Evolutionary conservation across 805 yeast genomes (phyloP).

Genomic region (Naumovozyma castellii): DNA sequence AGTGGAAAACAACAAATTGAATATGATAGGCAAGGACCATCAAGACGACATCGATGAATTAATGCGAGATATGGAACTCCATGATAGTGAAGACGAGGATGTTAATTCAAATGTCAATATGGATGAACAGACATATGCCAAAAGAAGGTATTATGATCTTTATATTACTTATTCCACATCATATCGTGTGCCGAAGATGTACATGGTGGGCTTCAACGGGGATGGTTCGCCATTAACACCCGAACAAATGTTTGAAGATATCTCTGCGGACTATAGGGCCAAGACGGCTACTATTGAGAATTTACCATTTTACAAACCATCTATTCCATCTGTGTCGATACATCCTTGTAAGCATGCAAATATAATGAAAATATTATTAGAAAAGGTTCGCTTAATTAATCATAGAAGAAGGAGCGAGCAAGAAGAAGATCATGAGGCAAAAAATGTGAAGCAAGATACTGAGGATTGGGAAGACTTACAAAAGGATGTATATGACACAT

Average conservation of each 20-base stretch:
- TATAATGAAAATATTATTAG: constrained; percentile 85
- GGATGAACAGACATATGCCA: constrained; percentile 15
- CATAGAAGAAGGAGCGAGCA: constrained; percentile 34
- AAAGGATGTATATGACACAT: constrained; percentile 34
- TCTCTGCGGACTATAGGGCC: constrained; percentile 81
- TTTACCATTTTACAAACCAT: constrained; percentile 72
- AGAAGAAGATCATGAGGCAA: constrained; percentile 31
- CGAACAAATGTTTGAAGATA: constrained; percentile 88
- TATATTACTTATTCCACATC: constrained; percentile 91
- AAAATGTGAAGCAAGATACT: constrained; percentile 15
- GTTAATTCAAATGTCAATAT: constrained; percentile 35
- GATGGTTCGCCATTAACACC: constrained; percentile 84
- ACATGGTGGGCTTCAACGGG: constrained; percentile 74
- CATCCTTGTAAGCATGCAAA: constrained; percentile 95
- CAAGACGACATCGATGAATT: constrained; percentile 22
- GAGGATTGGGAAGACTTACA: constrained; percentile 54
- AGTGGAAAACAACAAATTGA: background rate
- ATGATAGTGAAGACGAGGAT: constrained; percentile 36
- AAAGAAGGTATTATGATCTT: constrained; percentile 69
- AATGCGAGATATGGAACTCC: constrained; percentile 23
- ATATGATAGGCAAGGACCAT: background rate
- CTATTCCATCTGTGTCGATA: constrained; percentile 61
- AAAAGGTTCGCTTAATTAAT: constrained; percentile 51
- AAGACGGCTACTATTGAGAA: constrained; percentile 94
- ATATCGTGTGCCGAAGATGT: constrained; percentile 91